Base-by-base conservation (phyloP, 345 rosid genomes). In the Triadica sebifera region DNA sequence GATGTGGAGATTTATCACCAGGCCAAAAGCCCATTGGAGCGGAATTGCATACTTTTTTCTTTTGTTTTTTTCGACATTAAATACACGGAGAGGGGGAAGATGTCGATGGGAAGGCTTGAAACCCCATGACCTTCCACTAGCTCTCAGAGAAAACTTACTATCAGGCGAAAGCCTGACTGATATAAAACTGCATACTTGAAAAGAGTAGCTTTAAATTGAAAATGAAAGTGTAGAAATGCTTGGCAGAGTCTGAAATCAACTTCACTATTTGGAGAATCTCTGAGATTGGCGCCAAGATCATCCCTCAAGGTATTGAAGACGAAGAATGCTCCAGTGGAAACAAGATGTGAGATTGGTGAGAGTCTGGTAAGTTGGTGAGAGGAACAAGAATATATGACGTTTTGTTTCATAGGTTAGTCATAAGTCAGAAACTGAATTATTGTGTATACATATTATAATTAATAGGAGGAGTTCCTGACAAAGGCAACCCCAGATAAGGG, bases 261-360 rank as follows among this genome's bases (percentile, higher is more conserved):
- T 78, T 83, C 92, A 0, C 77, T 95, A 20, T 87, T 90, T 5
- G 98, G 99, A 19, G 99, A 95, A 73, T 81, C 97, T 12, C 82
- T 91, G 47, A 57, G 87, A 67, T 46, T 84, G 75, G 81, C 75
- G 65, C 92, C 97, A 62, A 82, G 80, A 77, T 84, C 87, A 61
- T 83, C 89, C 49, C 52, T 81, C 50, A 88, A 80, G 81, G 73
- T 84, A 66, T 79, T 87, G 7, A 92, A 85, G 80, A 47, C 83
- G 5, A 91, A 84, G 86, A 87, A 17, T 78, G 56, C 86, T 75
- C 76, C 93, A 41, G 65, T 69, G 65, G 81, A 86, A 59, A 90
- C 91, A 77, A 88, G 81, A 89, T 87, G 97, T 82, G 99, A 90
- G 87, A 84, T 95, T 75, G 99, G 99, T 34, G 97, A 91, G 41